Conservation (phyloP, 208 protist genomes). For the Naegleria fowleri region DNA sequence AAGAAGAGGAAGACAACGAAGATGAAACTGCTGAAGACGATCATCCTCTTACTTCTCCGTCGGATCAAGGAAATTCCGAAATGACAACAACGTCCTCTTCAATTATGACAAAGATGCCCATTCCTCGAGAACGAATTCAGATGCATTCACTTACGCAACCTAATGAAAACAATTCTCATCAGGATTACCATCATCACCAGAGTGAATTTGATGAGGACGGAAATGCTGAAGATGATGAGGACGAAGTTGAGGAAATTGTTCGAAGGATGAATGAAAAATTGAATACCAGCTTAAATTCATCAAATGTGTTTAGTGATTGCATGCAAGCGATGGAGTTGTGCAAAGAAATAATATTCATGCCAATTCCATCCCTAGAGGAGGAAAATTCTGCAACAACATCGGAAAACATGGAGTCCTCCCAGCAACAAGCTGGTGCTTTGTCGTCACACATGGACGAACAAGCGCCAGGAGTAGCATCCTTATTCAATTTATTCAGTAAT, state of each 20-base stretch:
- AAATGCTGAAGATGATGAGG: background rate
- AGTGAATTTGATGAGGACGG: background rate
- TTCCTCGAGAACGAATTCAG: no score
- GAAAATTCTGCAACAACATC: background rate
- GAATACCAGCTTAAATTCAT: background rate
- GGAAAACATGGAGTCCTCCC: background rate
- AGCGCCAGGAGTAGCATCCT: background rate
- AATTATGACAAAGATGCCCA: no score
- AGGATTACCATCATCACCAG: background rate
- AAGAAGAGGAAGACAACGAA: no score
- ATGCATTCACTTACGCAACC: no score
- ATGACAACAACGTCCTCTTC: no score
- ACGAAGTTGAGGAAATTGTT: background rate
- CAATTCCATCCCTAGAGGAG: background rate
- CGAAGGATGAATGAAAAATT: background rate
- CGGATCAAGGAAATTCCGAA: no score
- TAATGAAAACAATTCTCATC: no score
- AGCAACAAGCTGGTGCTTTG: background rate
- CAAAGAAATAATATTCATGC: background rate
- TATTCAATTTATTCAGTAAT: background rate
- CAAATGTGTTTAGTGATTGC: background rate
- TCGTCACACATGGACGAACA: background rate
- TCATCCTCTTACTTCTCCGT: no score
- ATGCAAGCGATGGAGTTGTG: background rate
- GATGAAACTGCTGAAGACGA: no score